Conservation (phyloP, 169 alveolate species). For the Plasmodium sp. region DNA sequence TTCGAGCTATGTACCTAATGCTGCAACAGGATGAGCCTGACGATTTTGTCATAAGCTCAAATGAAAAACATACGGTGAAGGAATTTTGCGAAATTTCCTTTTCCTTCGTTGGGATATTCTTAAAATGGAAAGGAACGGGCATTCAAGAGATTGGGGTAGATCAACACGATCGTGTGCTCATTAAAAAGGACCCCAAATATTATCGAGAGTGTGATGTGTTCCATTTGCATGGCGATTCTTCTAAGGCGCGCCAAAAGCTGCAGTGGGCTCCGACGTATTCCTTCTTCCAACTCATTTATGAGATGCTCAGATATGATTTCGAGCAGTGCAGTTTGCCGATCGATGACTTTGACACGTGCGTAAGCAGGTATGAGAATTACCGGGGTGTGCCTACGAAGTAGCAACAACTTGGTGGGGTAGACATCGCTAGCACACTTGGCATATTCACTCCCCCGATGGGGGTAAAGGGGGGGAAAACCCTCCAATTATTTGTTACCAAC, state of each 20-base stretch:
- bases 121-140: constrained; percentile 80
- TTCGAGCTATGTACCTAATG: constrained; percentile 85
- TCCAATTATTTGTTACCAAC: neutral
- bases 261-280: constrained; percentile 78
- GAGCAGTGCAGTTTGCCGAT: constrained; percentile 42
- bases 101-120: constrained; percentile 50
- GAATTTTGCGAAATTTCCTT: constrained; percentile 78
- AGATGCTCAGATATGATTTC: constrained; percentile 77
- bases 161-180: constrained; percentile 38
- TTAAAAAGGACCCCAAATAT: constrained; percentile 45
- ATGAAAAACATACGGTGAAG: constrained; percentile 73
- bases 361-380: constrained; percentile 15
- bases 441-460: neutral
- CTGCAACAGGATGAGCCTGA: constrained; percentile 80
- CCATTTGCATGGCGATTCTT: constrained; percentile 79
- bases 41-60: constrained; percentile 85
- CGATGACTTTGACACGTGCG: constrained; percentile 56
- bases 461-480: neutral
- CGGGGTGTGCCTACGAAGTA: neutral
- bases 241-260: constrained; percentile 74
- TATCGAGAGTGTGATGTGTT: constrained; percentile 83
- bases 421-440: neutral
- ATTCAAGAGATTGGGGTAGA: constrained; percentile 76
- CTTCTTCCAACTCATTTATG: constrained; percentile 76
- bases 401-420: neutral